Conservation (phyloP, 352 stramenopile genomes). For the Phytophthora pseudosyringae region DNA sequence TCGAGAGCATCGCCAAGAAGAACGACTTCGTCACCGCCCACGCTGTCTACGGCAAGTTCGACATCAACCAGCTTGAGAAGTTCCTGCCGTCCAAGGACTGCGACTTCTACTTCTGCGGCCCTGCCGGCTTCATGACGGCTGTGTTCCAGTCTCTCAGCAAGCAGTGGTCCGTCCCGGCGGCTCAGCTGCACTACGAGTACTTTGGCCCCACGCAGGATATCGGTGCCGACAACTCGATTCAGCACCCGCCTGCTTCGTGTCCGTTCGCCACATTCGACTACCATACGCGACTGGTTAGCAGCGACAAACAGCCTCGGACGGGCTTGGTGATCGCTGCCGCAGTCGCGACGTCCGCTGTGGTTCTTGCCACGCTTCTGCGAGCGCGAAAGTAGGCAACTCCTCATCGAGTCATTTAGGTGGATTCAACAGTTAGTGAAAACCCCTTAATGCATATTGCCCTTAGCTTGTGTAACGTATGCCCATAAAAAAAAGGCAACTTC, state of each 20-base stretch:
- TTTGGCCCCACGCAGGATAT: constrained; percentile 64
- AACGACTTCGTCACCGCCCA: constrained; percentile 47
- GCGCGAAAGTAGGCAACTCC: constrained; percentile 11
- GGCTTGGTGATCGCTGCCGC: constrained; percentile 21
- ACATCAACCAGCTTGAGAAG: constrained; percentile 39
- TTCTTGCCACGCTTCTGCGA: constrained; percentile 21
- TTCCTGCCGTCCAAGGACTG: constrained; percentile 43
- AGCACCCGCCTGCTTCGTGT: constrained; percentile 9
- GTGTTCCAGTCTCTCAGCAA: constrained; percentile 46
- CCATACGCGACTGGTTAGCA: constrained; percentile 17
- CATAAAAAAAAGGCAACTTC: constrained; percentile 12
- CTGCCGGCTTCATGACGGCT: constrained; percentile 57
- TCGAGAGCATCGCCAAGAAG: constrained; percentile 29
- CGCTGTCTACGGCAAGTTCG: constrained; percentile 40
- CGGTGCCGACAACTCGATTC: constrained; percentile 15
- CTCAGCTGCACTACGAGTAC: constrained; percentile 70
- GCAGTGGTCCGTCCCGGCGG: constrained; percentile 41
- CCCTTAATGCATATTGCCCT: too few species aligned
- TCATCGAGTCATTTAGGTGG: neutral
- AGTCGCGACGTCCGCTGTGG: constrained; percentile 23
- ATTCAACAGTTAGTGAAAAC: neutral
- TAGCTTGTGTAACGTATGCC: too few species aligned
- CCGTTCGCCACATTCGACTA: constrained; percentile 32
- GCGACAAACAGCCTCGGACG: constrained; percentile 16
- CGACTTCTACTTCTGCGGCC: constrained; percentile 69